phyloP scores from a whole-genome alignment of 2,329 filamentous ascomycete genomes.

The Aspergillus eucalypticola region DNA sequence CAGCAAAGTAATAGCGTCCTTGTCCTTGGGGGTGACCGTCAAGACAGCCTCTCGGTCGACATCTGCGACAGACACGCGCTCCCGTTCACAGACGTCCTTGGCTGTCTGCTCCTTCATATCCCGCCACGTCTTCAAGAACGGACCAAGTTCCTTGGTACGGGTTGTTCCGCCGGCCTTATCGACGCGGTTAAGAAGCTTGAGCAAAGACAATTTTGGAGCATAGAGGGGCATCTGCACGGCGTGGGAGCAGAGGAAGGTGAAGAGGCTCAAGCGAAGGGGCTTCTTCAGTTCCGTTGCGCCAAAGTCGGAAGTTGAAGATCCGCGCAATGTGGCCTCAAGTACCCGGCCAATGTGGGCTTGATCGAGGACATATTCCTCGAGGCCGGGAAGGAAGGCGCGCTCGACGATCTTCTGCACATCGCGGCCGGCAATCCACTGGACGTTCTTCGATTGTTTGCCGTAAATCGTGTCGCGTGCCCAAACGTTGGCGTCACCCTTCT shows the following conservation, averaged over 20 bases:
- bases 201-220: slow-evolving; percentile 67
- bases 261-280: slow-evolving; percentile 62
- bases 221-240: slow-evolving; percentile 67
- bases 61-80: slow-evolving; percentile 50
- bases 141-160: slow-evolving; percentile 74
- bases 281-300: slow-evolving; percentile 61
- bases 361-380: slow-evolving; percentile 88
- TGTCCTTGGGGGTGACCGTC: slow-evolving; percentile 57
- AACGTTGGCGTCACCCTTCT: slow-evolving; percentile 43
- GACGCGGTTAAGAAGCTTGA: slow-evolving; percentile 72
- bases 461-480: slow-evolving; percentile 71
- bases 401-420: slow-evolving; percentile 64
- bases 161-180: slow-evolving; percentile 70
- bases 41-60: slow-evolving; percentile 56
- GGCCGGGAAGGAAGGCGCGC: slow-evolving; percentile 67
- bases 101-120: slow-evolving; percentile 55
- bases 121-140: slow-evolving; percentile 70
- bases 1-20: slow-evolving; percentile 58
- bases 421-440: slow-evolving; percentile 61
- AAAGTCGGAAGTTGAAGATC: slow-evolving; percentile 36
- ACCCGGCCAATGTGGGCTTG: slow-evolving; percentile 66
- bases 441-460: slow-evolving; percentile 50
- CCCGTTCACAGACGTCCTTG: slow-evolving; percentile 49
- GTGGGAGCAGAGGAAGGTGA: slow-evolving; percentile 74
- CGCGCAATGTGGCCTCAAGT: slow-evolving; percentile 62